Conservation (phyloP, 2,329 filamentous ascomycete genomes). For the Fusarium heterosporum region DNA sequence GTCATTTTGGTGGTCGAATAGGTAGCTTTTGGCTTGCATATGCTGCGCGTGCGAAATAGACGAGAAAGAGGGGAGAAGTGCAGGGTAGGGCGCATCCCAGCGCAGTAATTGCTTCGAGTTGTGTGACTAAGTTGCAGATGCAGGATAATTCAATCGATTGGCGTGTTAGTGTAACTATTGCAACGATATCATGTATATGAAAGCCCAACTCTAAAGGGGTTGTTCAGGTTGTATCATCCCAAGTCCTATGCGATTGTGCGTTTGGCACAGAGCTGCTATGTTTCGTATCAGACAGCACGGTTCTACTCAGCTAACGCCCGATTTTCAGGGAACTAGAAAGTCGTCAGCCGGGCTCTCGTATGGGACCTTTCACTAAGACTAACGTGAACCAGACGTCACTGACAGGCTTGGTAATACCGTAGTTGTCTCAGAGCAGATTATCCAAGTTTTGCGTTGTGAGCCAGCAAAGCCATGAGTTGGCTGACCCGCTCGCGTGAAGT, state of each 20-base stretch:
- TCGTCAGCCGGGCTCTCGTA: background rate
- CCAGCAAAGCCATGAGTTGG: constrained; percentile 37
- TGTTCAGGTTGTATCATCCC: constrained; percentile 1
- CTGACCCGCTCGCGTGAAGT: constrained; percentile 18
- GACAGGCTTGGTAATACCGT: constrained; percentile 1
- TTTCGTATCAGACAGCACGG: constrained; percentile 8
- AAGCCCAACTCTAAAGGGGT: constrained; percentile 11
- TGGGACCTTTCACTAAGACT: background rate
- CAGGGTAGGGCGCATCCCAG: constrained; percentile 22
- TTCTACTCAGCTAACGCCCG: constrained; percentile 5
- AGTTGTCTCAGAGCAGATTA: background rate
- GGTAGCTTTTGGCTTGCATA: constrained; percentile 28
- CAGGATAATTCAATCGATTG: constrained; percentile 2
- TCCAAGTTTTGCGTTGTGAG: constrained; percentile 1
- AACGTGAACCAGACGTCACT: background rate
- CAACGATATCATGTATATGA: constrained; percentile 1
- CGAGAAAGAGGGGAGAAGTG: constrained; percentile 21
- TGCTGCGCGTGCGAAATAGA: constrained; percentile 28
- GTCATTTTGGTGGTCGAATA: constrained; percentile 26
- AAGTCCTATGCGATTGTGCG: constrained; percentile 13
- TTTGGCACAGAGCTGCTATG: constrained; percentile 3
- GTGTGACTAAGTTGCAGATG: constrained; percentile 20
- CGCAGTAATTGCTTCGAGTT: constrained; percentile 9
- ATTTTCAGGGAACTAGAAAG: constrained; percentile 1
- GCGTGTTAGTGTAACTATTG: constrained; percentile 9